Base-by-base conservation (phyloP, 805 yeast species). In the Wickerhamomyces mucosus region DNA sequence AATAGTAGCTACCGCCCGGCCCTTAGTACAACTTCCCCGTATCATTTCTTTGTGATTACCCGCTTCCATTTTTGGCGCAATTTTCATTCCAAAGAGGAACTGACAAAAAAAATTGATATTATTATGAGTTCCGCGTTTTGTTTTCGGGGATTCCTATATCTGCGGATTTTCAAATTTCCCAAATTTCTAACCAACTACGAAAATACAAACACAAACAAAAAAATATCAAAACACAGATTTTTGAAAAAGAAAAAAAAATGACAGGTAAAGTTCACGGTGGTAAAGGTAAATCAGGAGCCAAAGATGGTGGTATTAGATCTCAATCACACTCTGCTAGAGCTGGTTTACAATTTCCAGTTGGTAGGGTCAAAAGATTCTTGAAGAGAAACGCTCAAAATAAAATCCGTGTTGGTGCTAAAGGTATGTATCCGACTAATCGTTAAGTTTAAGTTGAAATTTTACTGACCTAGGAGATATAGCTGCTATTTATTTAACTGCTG, bases 261-360 rank as follows among this genome's bases (percentile, higher is more conserved):
- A 82, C 95, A 34, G 96, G 97, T 46, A 89, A 89, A 74, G 85
- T 78, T 38, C 88, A 82, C 59, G 96, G 97, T 46, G 96, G 96
- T 55, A 89, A 88, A 65, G 96, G 96, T 47, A 88, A 88, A 60
- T 78, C 94, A 17, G 84, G 94, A 21, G 83, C 83, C 56, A 80
- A 78, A 58, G 81, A 69, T 36, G 74, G 73, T 30, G 67, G 67
- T 17, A 36, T 58, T 33, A 67, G 72, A 40, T 70, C 89, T 15
- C 88, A 81, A 48, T 82, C 95, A 11, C 94, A 88, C 48, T 83
- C 95, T 6, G 94, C 95, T 8, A 78, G 94, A 59, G 96, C 96
- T 18, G 96, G 96, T 17, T 66, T 86, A 56, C 92, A 81, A 58
- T 92, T 92, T 66, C 99, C 99, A 31, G 97, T 94, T 23, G 99